Evolutionary conservation across 192 early-diverging fungal species (phyloP).

Genomic region (Lunasporangiospora selenospora): DNA sequence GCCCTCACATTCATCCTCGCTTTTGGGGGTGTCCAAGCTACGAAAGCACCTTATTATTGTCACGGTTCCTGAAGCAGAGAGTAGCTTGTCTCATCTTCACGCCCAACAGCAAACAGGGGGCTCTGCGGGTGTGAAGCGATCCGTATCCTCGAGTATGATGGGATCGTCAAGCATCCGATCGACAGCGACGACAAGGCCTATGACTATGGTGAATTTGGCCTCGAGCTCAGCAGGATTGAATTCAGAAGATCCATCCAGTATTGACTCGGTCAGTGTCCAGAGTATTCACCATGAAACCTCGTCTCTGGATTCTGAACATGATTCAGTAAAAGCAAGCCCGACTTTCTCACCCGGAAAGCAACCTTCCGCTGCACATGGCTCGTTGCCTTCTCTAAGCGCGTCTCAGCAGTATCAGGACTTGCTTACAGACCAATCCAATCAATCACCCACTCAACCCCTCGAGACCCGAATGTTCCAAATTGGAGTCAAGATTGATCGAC

Average conservation of each 20-base stretch:
- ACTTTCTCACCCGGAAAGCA: background rate
- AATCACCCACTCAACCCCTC: background rate
- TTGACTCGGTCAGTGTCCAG: too few relatives aligned
- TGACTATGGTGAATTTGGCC: slow-evolving; percentile 17
- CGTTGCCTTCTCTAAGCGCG: background rate
- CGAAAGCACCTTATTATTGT: slow-evolving; percentile 38
- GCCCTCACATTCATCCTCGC: slow-evolving; percentile 44
- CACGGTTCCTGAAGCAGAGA: slow-evolving; percentile 39
- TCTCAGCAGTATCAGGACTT: background rate
- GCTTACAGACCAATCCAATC: background rate
- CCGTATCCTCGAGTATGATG: slow-evolving; percentile 7
- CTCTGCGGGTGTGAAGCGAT: background rate
- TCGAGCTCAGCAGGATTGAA: slow-evolving; percentile 14
- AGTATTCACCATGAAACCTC: too few relatives aligned
- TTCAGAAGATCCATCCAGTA: too few relatives aligned
- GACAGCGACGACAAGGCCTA: slow-evolving; percentile 23
- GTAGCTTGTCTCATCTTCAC: slow-evolving; percentile 9
- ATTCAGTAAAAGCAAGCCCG: background rate
- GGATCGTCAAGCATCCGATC: background rate
- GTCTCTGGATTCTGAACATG: slow-evolving; percentile 8
- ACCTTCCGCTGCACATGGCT: background rate
- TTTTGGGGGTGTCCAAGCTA: slow-evolving; percentile 35
- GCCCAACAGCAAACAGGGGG: slow-evolving; percentile 18
- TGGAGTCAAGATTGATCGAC: slow-evolving; percentile 36
- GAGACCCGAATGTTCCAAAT: slow-evolving; percentile 46